Evolutionary conservation across 345 rosid genomes (phyloP).

Genomic region (Pistacia integerrima): DNA sequence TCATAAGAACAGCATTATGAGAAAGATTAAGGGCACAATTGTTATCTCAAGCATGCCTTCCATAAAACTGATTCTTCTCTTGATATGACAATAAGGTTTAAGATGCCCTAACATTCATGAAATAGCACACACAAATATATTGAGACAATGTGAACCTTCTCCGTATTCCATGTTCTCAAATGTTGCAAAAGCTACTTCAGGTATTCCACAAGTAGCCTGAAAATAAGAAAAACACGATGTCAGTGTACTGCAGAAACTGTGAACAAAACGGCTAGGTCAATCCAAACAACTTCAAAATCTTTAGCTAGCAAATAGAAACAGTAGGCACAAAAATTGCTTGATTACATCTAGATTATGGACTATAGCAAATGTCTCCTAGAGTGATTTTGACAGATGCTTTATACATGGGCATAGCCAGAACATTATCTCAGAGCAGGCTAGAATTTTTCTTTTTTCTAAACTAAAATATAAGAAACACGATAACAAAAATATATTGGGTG

Average conservation of each 20-base stretch:
- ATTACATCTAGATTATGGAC: not conserved
- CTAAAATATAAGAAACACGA: too few species aligned
- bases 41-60: not conserved
- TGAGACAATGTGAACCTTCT: conserved; percentile 66
- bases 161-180: conserved; percentile 99
- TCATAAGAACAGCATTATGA: not conserved
- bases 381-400: not conserved
- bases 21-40: not conserved
- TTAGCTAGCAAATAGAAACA: not conserved
- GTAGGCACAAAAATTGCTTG: not conserved
- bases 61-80: conserved; percentile 1
- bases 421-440: too few species aligned
- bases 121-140: not conserved
- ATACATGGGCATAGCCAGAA: too few species aligned
- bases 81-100: not conserved
- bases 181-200: conserved; percentile 87
- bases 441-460: too few species aligned
- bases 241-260: conserved; percentile 22
- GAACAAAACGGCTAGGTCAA: conserved; percentile 2
- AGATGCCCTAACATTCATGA: not conserved
- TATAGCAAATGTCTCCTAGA: not conserved
- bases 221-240: conserved; percentile 26
- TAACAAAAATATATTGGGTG: too few species aligned
- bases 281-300: conserved; percentile 11
- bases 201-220: conserved; percentile 94